phyloP scores from a whole-genome alignment of 116 monocot species.

The Zostera marina region DNA sequence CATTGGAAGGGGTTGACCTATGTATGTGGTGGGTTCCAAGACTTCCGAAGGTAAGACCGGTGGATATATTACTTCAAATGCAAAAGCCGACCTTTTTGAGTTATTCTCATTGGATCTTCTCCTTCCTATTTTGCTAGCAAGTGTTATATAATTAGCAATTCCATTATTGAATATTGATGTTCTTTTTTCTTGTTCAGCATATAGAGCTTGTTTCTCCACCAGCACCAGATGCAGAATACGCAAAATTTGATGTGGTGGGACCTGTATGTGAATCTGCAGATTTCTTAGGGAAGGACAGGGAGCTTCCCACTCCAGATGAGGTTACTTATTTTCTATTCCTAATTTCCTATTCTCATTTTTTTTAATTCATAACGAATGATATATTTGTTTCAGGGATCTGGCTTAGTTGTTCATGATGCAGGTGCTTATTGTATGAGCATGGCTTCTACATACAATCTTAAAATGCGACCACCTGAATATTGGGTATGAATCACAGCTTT shows the following conservation, averaged over 20 bases:
- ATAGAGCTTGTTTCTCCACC: slow-evolving; percentile 95
- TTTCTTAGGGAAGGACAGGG: slow-evolving; percentile 95
- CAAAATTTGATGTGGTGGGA: slow-evolving; percentile 92
- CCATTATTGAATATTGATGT: neutral
- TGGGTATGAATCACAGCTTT: slow-evolving; percentile 39
- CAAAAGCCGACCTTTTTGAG: too few relatives aligned
- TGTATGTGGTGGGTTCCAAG: too few relatives aligned
- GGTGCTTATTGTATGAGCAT: slow-evolving; percentile 99
- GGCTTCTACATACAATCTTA: slow-evolving; percentile 97
- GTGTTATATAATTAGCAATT: neutral
- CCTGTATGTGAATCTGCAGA: slow-evolving; percentile 99
- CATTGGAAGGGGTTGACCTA: too few relatives aligned
- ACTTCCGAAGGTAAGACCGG: too few relatives aligned
- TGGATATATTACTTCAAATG: too few relatives aligned
- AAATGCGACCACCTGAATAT: slow-evolving; percentile 95
- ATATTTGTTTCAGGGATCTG: slow-evolving; percentile 44
- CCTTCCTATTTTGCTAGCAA: neutral
- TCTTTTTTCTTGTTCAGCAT: slow-evolving; percentile 42
- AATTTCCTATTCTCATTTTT: slow-evolving; percentile 2
- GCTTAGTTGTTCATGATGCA: slow-evolving; percentile 98
- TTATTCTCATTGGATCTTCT: too few relatives aligned
- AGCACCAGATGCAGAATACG: slow-evolving; percentile 29
- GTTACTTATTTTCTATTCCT: slow-evolving; percentile 20
- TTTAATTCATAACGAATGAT: neutral
- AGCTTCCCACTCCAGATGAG: slow-evolving; percentile 82